Conservation (phyloP, 805 yeast genomes). For the Scheffersomyces spartinae region DNA sequence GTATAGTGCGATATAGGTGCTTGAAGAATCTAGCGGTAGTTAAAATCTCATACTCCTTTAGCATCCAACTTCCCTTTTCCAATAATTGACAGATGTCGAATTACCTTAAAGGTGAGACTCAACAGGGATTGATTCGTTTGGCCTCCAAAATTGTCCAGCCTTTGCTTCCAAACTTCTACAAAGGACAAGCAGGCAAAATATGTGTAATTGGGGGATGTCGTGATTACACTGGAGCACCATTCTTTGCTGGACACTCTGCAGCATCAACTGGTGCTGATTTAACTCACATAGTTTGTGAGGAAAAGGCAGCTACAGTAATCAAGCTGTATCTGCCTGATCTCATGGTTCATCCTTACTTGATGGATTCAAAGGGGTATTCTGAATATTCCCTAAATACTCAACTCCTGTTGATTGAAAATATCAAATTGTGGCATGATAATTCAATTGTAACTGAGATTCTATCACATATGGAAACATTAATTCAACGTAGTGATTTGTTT, state of each 20-base stretch:
- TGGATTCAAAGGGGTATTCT: too few relatives aligned
- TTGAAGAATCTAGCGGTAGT: too few relatives aligned
- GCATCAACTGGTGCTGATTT: slow-evolving; percentile 81
- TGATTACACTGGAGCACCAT: slow-evolving; percentile 97
- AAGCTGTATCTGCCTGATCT: slow-evolving; percentile 84
- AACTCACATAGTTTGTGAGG: slow-evolving; percentile 82
- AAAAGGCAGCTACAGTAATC: slow-evolving; percentile 65
- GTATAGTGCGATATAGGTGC: too few relatives aligned
- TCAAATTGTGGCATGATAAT: slow-evolving; percentile 2
- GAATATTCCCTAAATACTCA: too few relatives aligned
- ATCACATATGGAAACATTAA: slow-evolving; percentile 6
- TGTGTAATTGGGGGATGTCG: slow-evolving; percentile 90
- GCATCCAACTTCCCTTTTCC: too few relatives aligned
- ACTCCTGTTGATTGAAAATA: too few relatives aligned
- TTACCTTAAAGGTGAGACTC: too few relatives aligned
- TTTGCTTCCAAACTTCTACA: slow-evolving; percentile 55
- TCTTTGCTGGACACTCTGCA: slow-evolving; percentile 76
- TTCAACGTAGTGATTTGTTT: slow-evolving; percentile 73
- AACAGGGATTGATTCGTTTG: slow-evolving; percentile 35
- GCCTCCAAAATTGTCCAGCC: slow-evolving; percentile 65
- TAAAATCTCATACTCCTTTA: too few relatives aligned
- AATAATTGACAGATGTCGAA: too few relatives aligned
- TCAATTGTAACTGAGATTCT: slow-evolving; percentile 8
- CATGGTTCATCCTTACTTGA: slow-evolving; percentile 91
- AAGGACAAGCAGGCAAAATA: slow-evolving; percentile 86